These are phyloP conservation scores for Diaporthe vexans DNA, from an alignment of 2,329 filamentous ascomycete species.

Conservation along the genomic window DNA sequence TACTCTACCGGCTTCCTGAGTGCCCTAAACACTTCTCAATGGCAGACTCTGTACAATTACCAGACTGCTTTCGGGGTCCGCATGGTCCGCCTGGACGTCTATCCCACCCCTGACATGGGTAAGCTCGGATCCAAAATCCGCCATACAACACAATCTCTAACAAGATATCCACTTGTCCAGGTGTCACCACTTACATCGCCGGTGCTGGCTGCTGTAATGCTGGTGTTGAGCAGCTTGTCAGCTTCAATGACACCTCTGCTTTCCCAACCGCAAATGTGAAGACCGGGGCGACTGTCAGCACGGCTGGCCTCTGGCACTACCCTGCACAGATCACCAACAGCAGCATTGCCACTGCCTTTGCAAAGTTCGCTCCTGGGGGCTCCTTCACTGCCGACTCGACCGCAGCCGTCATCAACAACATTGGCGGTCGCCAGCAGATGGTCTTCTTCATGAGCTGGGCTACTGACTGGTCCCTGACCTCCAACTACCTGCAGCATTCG, in stretches of 20 bases:
- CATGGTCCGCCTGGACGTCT: slow-evolving; percentile 72
- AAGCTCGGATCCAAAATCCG: slow-evolving; percentile 47
- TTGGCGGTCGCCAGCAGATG: slow-evolving; percentile 71
- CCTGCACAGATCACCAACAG: slow-evolving; percentile 68
- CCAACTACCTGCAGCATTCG: slow-evolving; percentile 71
- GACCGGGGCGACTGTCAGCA: slow-evolving; percentile 62
- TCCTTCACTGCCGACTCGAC: slow-evolving; percentile 56
- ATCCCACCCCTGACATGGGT: slow-evolving; percentile 65
- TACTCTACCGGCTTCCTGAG: slow-evolving; percentile 63
- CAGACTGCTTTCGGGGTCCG: slow-evolving; percentile 70
- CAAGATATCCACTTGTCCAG: slow-evolving; percentile 21
- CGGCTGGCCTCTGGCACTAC: slow-evolving; percentile 69
- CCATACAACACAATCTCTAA: not conserved
- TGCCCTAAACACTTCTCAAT: slow-evolving; percentile 69
- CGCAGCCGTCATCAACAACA: slow-evolving; percentile 72
- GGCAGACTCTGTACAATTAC: slow-evolving; percentile 68
- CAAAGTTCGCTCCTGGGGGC: slow-evolving; percentile 63
- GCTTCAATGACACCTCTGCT: slow-evolving; percentile 65
- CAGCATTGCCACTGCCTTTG: slow-evolving; percentile 67
- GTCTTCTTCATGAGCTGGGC: slow-evolving; percentile 70
- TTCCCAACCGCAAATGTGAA: slow-evolving; percentile 69
- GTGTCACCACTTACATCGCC: slow-evolving; percentile 44
- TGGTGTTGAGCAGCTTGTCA: slow-evolving; percentile 65
- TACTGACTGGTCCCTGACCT: slow-evolving; percentile 60
- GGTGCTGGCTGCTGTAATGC: slow-evolving; percentile 60